Conservation (phyloP, 805 yeast genomes). For the Candida broadrunensis region DNA sequence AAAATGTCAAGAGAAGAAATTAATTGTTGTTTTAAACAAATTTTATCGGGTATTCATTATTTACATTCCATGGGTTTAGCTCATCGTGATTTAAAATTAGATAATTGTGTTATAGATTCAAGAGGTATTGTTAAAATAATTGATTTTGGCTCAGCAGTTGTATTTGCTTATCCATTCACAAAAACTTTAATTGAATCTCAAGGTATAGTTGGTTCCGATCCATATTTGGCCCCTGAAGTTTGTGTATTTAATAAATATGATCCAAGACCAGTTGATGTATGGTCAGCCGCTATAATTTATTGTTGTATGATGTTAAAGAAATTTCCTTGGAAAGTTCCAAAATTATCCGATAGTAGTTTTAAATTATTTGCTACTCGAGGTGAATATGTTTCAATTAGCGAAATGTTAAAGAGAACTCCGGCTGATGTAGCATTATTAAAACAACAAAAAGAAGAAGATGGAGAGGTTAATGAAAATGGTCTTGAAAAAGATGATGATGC, state of each 20-base stretch:
- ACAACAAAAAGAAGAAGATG: not conserved
- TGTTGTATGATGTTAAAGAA: constrained; percentile 85
- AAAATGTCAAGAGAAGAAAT: constrained; percentile 78
- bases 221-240: constrained; percentile 84
- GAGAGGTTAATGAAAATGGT: constrained; percentile 2
- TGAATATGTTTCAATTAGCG: constrained; percentile 40
- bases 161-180: constrained; percentile 74
- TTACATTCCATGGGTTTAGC: constrained; percentile 77
- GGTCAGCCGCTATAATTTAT: constrained; percentile 82
- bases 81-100: constrained; percentile 78
- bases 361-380: constrained; percentile 54
- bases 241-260: constrained; percentile 57
- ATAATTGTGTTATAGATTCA: constrained; percentile 74
- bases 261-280: constrained; percentile 75
- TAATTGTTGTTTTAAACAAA: constrained; percentile 77
- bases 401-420: constrained; percentile 36
- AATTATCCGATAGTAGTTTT: constrained; percentile 65
- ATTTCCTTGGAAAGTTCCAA: constrained; percentile 87
- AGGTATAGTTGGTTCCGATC: constrained; percentile 84
- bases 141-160: constrained; percentile 84
- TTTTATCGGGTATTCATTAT: constrained; percentile 68
- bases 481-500: not conserved
- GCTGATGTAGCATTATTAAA: constrained; percentile 15
- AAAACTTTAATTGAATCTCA: constrained; percentile 57
- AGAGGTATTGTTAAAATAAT: constrained; percentile 75